Evolutionary conservation across 495 filamentous ascomycete species (phyloP).

Genomic region (Neurospora sp.): DNA sequence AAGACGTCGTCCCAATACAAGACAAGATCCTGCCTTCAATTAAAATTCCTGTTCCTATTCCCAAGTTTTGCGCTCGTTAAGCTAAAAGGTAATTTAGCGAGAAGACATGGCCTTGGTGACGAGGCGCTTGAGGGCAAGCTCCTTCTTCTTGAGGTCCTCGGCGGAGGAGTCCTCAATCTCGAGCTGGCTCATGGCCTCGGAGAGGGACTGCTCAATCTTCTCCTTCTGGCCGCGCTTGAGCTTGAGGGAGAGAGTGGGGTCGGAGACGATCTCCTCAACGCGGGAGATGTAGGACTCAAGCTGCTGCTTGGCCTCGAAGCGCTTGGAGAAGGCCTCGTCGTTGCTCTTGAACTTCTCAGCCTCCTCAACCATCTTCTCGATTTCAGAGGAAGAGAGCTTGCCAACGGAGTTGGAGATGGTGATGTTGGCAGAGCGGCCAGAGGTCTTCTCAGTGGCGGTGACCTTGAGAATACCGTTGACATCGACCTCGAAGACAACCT

Average conservation of each 20-base stretch:
- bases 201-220: constrained; percentile 86
- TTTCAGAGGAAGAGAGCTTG: constrained; percentile 90
- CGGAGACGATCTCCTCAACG: constrained; percentile 96
- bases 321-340: constrained; percentile 98
- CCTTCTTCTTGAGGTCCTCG: constrained; percentile 99
- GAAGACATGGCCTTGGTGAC: constrained; percentile 96
- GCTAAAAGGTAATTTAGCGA: constrained; percentile 46
- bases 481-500: constrained; percentile 98
- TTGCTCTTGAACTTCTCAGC: constrained; percentile 97
- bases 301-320: constrained; percentile 96
- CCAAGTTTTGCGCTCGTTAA: constrained; percentile 15
- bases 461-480: constrained; percentile 99
- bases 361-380: constrained; percentile 95
- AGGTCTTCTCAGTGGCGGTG: constrained; percentile 98
- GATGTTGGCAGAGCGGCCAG: constrained; percentile 96
- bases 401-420: constrained; percentile 99
- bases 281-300: constrained; percentile 98
- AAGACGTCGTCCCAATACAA: constrained; percentile 20
- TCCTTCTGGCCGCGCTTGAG: constrained; percentile 98
- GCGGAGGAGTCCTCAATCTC: constrained; percentile 58
- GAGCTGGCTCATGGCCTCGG: constrained; percentile 40
- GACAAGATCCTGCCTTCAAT: constrained; percentile 18
- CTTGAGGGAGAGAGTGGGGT: constrained; percentile 91
- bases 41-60: constrained; percentile 3
- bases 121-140: constrained; percentile 92